phyloP scores from a whole-genome alignment of 129 eudicot genomes.

The Heracleum sosnowskyi region DNA sequence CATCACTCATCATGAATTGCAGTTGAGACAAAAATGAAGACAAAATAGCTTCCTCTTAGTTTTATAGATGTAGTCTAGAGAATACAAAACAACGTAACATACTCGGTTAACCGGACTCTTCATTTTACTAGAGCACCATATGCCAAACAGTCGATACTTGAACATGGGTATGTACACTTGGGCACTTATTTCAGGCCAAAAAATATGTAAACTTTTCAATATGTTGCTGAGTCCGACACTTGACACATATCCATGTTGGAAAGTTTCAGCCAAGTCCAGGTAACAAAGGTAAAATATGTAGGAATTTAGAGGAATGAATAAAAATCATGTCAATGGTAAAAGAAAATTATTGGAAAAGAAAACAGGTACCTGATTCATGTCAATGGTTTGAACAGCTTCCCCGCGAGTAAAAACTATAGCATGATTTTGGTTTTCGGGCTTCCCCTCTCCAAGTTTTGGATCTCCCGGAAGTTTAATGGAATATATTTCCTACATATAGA shows the following conservation, averaged over 20 bases:
- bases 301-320: neutral
- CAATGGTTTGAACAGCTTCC: slow-evolving; percentile 94
- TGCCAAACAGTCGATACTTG: no score
- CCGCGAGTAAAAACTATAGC: slow-evolving; percentile 97
- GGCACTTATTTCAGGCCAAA: no score
- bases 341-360: neutral
- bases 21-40: neutral
- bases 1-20: neutral
- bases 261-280: no score
- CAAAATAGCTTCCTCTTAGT: neutral
- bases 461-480: slow-evolving; percentile 97
- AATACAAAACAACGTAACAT: neutral
- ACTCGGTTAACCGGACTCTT: no score
- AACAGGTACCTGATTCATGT: slow-evolving; percentile 81
- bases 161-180: no score
- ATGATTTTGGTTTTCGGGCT: slow-evolving; percentile 97
- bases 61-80: neutral
- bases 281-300: neutral
- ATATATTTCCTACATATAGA: slow-evolving; percentile 66
- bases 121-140: no score
- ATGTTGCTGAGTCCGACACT: no score
- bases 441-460: slow-evolving; percentile 98
- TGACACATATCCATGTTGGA: no score
- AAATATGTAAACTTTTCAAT: no score
- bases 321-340: no score